These are phyloP conservation scores for Oryza longistaminata DNA, from an alignment of 176 grass and related monocot genomes.

Conservation along the genomic window DNA sequence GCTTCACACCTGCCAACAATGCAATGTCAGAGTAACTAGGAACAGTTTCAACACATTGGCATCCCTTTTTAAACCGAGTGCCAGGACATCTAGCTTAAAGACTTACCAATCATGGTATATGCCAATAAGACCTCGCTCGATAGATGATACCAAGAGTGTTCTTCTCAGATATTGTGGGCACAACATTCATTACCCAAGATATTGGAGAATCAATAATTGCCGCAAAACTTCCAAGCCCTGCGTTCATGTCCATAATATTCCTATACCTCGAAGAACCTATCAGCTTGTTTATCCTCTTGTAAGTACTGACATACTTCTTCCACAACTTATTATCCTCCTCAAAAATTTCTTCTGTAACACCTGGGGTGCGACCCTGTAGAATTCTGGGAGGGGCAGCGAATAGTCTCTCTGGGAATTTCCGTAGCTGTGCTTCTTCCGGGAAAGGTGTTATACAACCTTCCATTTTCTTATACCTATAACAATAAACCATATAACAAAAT, in stretches of 20 bases:
- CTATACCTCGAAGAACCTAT: slow-evolving; percentile 65
- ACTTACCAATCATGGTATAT: slow-evolving; percentile 95
- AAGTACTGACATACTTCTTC: slow-evolving; percentile 72
- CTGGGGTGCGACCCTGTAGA: slow-evolving; percentile 40
- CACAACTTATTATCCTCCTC: slow-evolving; percentile 69
- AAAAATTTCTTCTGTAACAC: slow-evolving; percentile 62
- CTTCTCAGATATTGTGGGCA: slow-evolving; percentile 59
- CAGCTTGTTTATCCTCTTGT: slow-evolving; percentile 80
- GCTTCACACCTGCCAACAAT: slow-evolving; percentile 64
- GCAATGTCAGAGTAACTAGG: slow-evolving; percentile 11
- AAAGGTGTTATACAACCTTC: slow-evolving; percentile 66
- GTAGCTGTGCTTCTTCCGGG: slow-evolving; percentile 42
- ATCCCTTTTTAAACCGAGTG: slow-evolving; percentile 11
- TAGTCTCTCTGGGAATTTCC: slow-evolving; percentile 73
- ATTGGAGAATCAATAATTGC: slow-evolving; percentile 55
- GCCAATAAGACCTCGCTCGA: slow-evolving; percentile 85
- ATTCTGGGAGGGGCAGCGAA: slow-evolving; percentile 65
- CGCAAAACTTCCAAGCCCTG: slow-evolving; percentile 84
- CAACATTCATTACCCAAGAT: slow-evolving; percentile 90
- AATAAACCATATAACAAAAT: slow-evolving; percentile 23
- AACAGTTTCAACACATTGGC: slow-evolving; percentile 25
- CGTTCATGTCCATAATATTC: slow-evolving; percentile 99
- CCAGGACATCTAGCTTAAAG: neutral
- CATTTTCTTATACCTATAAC: slow-evolving; percentile 86
- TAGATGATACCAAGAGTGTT: slow-evolving; percentile 72